Percentiles rank a stretch among this genome's conserved stretches.
These are phyloP conservation scores for Penicillium macrosclerotiorum DNA, from an alignment of 495 filamentous ascomycete genomes.

Conservation along the genomic window DNA sequence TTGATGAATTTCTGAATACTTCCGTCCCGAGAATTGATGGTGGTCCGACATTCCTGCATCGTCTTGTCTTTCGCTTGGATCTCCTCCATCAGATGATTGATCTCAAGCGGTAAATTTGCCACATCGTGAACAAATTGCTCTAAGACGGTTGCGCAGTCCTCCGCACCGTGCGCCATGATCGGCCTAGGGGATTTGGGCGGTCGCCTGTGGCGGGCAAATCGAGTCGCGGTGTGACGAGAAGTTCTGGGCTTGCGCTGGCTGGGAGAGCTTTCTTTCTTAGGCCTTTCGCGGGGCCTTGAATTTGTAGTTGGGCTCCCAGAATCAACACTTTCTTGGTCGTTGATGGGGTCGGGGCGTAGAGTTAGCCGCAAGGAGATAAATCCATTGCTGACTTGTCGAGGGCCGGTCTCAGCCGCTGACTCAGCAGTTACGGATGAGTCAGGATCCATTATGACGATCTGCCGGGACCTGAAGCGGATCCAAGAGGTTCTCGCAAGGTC, in stretches of 20 bases:
- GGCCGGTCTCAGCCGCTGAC: background rate
- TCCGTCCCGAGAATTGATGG: constrained; percentile 73
- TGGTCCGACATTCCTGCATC: constrained; percentile 68
- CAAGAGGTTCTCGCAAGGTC: too few relatives aligned
- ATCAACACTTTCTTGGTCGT: background rate
- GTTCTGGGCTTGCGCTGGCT: background rate
- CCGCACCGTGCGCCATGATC: constrained; percentile 43
- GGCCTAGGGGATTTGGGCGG: constrained; percentile 2
- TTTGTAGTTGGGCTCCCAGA: background rate
- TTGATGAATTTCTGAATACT: constrained; percentile 91
- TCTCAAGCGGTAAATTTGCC: constrained; percentile 87
- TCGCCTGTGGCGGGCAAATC: background rate
- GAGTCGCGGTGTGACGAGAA: background rate
- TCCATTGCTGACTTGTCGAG: background rate
- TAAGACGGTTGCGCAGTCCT: constrained; percentile 85
- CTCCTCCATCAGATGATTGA: constrained; percentile 90
- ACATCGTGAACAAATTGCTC: constrained; percentile 91
- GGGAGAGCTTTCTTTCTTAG: background rate
- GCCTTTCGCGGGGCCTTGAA: background rate
- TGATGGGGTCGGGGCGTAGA: background rate
- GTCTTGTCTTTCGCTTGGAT: constrained; percentile 84
- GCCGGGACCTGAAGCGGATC: background rate
- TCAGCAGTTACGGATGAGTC: background rate
- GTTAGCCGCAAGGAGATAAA: background rate
- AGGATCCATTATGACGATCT: background rate